Evolutionary conservation across 345 rosid genomes (phyloP), one percentile per base, ranked within the genome.

Genomic region (Erysimum cheiranthoides): DNA sequence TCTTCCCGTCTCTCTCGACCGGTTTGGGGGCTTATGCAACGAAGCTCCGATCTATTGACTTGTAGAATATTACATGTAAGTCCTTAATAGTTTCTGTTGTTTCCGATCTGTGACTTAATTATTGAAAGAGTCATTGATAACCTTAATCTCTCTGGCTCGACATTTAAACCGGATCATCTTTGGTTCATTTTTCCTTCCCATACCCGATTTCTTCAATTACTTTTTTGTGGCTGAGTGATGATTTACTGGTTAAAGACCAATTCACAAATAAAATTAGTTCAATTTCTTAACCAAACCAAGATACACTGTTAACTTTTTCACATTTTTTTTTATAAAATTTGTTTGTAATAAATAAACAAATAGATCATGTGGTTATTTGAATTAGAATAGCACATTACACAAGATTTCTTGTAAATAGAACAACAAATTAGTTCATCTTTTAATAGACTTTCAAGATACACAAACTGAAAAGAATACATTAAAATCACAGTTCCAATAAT

Each of bases 41-140:
- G 25, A 45, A 39, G 34, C 70, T 53, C 82, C 76, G 76, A 70
- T 73, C 79, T 73, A 66, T 50, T 66, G 56, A 51, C 58, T 64
- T 77, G 16, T 25, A 5, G 7, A n/a, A 35, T 66, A 11, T 72
- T 1, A 60, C 74, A 72, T 67, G 0, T 39, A 73, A 43, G 16
- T n/a, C 76, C 80, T 51, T 42, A 3, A 11, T 5, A 18, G 1
- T 70, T 64, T 71, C 17, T 56, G 5, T 38, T 36, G 2, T 47
- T 64, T 63, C 13, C 0, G 4, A 38, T 77, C 14, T 77, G 39
- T 31, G 16, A 28, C 42, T 46, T 17, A 8, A 47, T 4, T 70
- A 3, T 62, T 3, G 1, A 62, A 36, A 43, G 39, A 13, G 32
- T 51, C 5, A 14, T 7, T 30, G 6, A 50, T 59, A 60, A 38